Evolutionary conservation across 768 basidiomycete species (phyloP), one percentile per base, ranked within the genome.

Genomic region (Phanerochaete carnosa): DNA sequence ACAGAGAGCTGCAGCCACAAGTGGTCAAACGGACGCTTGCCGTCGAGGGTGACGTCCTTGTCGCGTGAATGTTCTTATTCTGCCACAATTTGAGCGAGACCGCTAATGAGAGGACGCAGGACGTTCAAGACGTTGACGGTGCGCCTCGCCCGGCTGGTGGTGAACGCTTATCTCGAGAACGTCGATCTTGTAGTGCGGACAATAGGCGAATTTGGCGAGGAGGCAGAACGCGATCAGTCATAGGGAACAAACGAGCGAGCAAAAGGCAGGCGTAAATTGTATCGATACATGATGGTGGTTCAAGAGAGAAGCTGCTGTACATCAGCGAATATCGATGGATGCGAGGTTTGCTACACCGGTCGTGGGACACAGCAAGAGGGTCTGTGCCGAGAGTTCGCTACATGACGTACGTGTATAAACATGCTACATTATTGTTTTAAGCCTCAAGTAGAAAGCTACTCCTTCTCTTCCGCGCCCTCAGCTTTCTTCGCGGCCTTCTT

Each of bases 111-210:
- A 23, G 29, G 22, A 43, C 16, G 19, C 64, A 93, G 92, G 57
- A 87, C 79, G 15, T 91, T 90, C 73, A 81, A 80, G 25, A 92
- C 90, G 0, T 75, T 92, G 57, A 97, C 94, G 0, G 79, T 95
- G 61, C 87, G 95, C 35, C 76, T 96, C n/a, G 88, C 92, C 2
- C 84, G 95, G 58, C 79, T 97, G 51, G 84, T 89, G 0, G 79
- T 90, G 52, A 97, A 97, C 66, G 87, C 87, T 15, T 95, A 92
- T 74, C 79, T 97, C 50, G 94, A 96, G 70, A 95, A 94, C 66
- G 81, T 94, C 32, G 92, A 95, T 69, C 80, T 97, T 35, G 84
- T 95, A 51, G 81, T 88, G 13, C 86, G 91, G 43, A 95, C 94
- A 22, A 79, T 97, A 62, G 83, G 84, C 50, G 86, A 88, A 63